phyloP scores from a whole-genome alignment of 164 flowering plant genomes.

The Kalanchoe fedtschenkoi region DNA sequence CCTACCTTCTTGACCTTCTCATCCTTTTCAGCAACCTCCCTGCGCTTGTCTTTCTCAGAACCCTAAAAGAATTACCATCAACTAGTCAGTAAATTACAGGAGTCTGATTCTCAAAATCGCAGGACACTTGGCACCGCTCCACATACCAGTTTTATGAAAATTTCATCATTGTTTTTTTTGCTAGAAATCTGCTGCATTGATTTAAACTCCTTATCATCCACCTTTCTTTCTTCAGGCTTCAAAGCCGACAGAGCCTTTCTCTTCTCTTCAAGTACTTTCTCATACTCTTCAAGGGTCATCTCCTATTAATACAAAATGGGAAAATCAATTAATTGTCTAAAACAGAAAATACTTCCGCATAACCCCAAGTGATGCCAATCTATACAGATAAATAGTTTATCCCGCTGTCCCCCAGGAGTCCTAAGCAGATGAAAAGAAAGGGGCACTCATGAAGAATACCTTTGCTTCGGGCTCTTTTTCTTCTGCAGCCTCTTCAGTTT shows the following conservation, averaged over 20 bases:
- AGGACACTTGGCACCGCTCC: neutral
- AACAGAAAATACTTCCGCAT: neutral
- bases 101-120: neutral
- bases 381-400: too few relatives aligned
- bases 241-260: constrained; percentile 55
- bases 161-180: constrained; percentile 67
- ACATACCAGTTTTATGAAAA: constrained; percentile 68
- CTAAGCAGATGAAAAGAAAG: neutral
- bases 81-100: neutral
- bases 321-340: neutral
- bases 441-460: neutral
- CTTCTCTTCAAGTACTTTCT: constrained; percentile 81
- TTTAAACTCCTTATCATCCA: constrained; percentile 57
- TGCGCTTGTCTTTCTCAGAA: constrained; percentile 60
- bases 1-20: constrained; percentile 68
- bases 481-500: neutral
- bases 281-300: constrained; percentile 89
- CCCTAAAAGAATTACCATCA: constrained; percentile 29
- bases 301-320: constrained; percentile 27
- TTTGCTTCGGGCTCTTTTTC: constrained; percentile 11
- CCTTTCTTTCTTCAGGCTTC: constrained; percentile 74
- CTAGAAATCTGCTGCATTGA: constrained; percentile 66
- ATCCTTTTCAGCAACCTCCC: constrained; percentile 64
- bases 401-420: too few relatives aligned
- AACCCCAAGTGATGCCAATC: neutral